A percentile compares a stretch with the other conserved stretches of the same genome.
These are phyloP conservation scores for Komagataella pseudopastoris DNA, from an alignment of 805 yeast species.

Conservation along the genomic window DNA sequence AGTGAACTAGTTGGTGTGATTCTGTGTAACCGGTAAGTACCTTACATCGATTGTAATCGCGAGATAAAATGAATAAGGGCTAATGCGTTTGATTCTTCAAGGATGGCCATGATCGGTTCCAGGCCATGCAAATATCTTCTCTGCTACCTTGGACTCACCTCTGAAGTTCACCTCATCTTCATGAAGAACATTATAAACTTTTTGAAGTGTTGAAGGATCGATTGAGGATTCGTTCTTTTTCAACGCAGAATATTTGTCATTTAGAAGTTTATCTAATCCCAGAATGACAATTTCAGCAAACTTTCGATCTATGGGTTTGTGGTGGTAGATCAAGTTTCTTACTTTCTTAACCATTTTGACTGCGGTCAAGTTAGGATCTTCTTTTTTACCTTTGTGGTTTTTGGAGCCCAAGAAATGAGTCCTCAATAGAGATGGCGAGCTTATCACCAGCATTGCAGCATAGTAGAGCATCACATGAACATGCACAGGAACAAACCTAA, in stretches of 20 bases:
- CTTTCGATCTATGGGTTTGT: slow-evolving; percentile 36
- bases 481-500: slow-evolving; percentile 59
- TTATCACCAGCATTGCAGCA: slow-evolving; percentile 42
- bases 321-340: slow-evolving; percentile 24
- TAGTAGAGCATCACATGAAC: slow-evolving; percentile 60
- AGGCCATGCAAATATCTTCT: slow-evolving; percentile 44
- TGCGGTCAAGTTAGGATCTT: slow-evolving; percentile 19
- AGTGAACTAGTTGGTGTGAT: neutral
- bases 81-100: slow-evolving; percentile 2
- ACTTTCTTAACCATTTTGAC: slow-evolving; percentile 29
- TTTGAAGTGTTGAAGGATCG: slow-evolving; percentile 6
- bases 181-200: slow-evolving; percentile 3
- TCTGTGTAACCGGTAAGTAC: neutral
- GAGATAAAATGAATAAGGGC: neutral
- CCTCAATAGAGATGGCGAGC: slow-evolving; percentile 24
- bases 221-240: slow-evolving; percentile 7
- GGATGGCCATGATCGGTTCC: slow-evolving; percentile 60
- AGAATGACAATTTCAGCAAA: slow-evolving; percentile 32
- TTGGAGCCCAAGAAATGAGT: neutral
- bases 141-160: slow-evolving; percentile 7
- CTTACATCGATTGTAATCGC: neutral
- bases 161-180: slow-evolving; percentile 1
- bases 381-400: slow-evolving; percentile 10
- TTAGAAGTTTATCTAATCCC: slow-evolving; percentile 13
- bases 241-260: slow-evolving; percentile 14